Percentiles rank a stretch among this genome's conserved stretches.
Evolutionary conservation across 2,329 filamentous ascomycete species (phyloP).

Genomic region (Scedosporium aurantiacum): DNA sequence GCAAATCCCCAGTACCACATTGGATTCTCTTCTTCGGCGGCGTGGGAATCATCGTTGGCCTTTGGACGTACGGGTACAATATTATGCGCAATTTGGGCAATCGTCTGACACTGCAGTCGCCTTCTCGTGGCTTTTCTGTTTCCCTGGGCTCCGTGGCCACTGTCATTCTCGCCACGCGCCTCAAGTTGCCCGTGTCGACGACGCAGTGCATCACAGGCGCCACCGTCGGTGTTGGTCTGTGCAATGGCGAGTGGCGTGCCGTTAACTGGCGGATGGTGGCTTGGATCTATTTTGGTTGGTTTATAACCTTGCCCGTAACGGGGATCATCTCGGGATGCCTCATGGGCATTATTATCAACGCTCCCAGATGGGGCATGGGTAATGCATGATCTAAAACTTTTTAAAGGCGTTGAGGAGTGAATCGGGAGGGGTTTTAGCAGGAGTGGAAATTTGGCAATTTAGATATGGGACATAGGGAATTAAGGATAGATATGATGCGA

Average conservation of each 20-base stretch:
- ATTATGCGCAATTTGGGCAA: constrained; percentile 55
- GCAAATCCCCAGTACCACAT: constrained; percentile 39
- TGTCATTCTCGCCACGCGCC: constrained; percentile 51
- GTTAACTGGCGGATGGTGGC: constrained; percentile 54
- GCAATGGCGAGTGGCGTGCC: constrained; percentile 44
- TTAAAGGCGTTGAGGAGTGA: no score
- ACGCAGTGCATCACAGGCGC: constrained; percentile 54
- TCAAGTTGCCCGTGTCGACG: constrained; percentile 51
- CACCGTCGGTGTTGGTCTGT: constrained; percentile 53
- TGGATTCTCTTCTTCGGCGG: constrained; percentile 50
- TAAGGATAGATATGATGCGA: no score
- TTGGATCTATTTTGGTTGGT: constrained; percentile 49
- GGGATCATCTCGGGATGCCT: constrained; percentile 47
- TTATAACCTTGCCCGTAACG: constrained; percentile 47
- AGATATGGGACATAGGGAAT: no score
- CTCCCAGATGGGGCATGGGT: constrained; percentile 35
- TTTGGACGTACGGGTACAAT: constrained; percentile 52
- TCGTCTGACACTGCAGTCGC: constrained; percentile 51
- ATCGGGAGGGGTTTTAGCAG: no score
- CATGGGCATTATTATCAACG: constrained; percentile 53
- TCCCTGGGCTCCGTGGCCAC: constrained; percentile 51
- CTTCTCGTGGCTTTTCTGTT: constrained; percentile 47
- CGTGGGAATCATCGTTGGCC: constrained; percentile 39
- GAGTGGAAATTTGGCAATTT: no score
- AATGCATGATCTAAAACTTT: background rate